Base-by-base conservation (phyloP, 2,329 filamentous ascomycete species). In the Sporothrix phasma region DNA sequence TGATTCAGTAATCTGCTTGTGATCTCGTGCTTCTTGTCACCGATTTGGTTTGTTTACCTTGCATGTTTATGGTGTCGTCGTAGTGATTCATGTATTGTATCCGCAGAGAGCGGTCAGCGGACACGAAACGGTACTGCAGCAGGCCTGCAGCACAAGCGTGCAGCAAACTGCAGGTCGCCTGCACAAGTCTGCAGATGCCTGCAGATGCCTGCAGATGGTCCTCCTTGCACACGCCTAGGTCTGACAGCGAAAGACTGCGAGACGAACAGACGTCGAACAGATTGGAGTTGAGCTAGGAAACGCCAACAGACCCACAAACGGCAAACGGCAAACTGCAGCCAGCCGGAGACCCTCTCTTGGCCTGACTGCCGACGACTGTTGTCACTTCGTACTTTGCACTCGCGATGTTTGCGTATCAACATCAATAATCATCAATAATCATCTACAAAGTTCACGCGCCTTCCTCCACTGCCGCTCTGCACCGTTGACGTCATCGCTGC, bases 71-170 rank as follows among this genome's bases (percentile, higher is more conserved):
- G 22, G n/a, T n/a, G 63, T 65, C 63, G 63, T 64, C 63, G 61
- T 64, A 58, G 63, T 61, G 61, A 63, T 63, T 19, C 29, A n/a
- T 51, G 49, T 15, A 31, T 31, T 31, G 51, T 8, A n/a, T n/a
- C n/a, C n/a, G n/a, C n/a, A n/a, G 37, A 41, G 19, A 31, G 61
- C 61, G 51, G 61, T 63, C 61, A 63, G 61, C 41, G 7, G 61
- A 58, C 39, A 63, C 51, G 61, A 58, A 39, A 51, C 59, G 24
- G 31, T 19, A 24, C 34, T 54, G 47, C 61, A 53, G 46, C 34
- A 8, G n/a, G 31, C 17, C 51, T 63, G 61, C 61, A 62, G 47
- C 15, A 45, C 10, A 26, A 45, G 17, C 17, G 3, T 45, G 43
- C 43, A 46, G 43, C 3, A 4, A 6, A 2, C n/a, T 53, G 49